Conservation (phyloP, 225 moss, liverwort and hornwort genomes). For the Polytrichum formosum region DNA sequence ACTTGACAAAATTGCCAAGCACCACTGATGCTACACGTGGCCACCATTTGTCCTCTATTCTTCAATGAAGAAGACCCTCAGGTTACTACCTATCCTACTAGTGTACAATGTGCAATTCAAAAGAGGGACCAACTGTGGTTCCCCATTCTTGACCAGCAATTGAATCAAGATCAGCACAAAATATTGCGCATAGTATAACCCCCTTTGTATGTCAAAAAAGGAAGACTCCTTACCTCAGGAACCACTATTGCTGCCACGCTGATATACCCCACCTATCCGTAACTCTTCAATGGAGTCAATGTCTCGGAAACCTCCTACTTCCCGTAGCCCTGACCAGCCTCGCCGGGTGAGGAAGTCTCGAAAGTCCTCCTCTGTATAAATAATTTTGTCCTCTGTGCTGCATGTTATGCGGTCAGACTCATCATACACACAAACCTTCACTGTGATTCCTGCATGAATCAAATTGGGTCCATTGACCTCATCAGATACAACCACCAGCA, state of each 20-base stretch:
- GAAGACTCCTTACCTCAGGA: constrained; percentile 19
- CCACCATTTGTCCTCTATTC: constrained; percentile 9
- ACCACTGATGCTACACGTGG: neutral
- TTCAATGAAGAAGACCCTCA: constrained; percentile 11
- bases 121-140: neutral
- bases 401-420: constrained; percentile 62
- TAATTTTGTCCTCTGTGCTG: constrained; percentile 77
- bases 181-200: neutral
- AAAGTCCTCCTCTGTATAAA: constrained; percentile 94
- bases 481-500: neutral
- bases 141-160: constrained; percentile 2
- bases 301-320: constrained; percentile 79
- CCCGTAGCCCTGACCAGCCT: constrained; percentile 86
- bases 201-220: constrained; percentile 1
- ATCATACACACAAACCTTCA: constrained; percentile 78
- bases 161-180: neutral
- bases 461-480: neutral
- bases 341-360: constrained; percentile 75
- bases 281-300: constrained; percentile 90
- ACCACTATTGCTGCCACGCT: constrained; percentile 37
- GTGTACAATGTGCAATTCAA: constrained; percentile 34
- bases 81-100: constrained; percentile 12
- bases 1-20: constrained; percentile 3
- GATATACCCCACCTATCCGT: constrained; percentile 66
- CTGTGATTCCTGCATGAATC: constrained; percentile 61